Percentiles rank a stretch among this genome's conserved stretches.
phyloP scores from a whole-genome alignment of 805 yeast genomes.

The Ogataea naganishii region DNA sequence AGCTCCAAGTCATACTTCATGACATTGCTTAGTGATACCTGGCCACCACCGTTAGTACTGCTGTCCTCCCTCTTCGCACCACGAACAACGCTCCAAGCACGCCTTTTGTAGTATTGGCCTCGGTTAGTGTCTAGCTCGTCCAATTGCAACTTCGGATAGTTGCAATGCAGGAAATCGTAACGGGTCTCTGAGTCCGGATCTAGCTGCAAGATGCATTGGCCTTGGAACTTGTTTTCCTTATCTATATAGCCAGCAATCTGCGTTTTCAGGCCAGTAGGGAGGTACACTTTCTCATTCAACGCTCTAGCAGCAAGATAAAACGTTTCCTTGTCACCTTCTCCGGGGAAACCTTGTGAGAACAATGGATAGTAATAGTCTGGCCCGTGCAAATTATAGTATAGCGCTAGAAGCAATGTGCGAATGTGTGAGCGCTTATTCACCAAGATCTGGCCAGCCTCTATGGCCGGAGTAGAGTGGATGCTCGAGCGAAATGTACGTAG shows the following conservation, averaged over 20 bases:
- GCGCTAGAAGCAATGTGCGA: constrained; percentile 46
- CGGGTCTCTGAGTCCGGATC: constrained; percentile 17
- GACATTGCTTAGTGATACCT: constrained; percentile 1
- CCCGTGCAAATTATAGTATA: constrained; percentile 60
- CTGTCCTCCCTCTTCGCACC: constrained; percentile 21
- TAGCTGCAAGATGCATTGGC: constrained; percentile 22
- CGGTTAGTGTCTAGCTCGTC: not conserved
- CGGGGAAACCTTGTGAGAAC: constrained; percentile 64
- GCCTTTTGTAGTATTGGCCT: constrained; percentile 5
- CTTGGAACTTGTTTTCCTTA: constrained; percentile 14
- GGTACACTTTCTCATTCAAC: constrained; percentile 16
- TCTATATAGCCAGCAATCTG: constrained; percentile 22
- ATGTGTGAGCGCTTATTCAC: constrained; percentile 53
- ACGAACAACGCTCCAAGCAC: constrained; percentile 20
- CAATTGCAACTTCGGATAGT: constrained; percentile 19
- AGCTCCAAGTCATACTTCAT: constrained; percentile 16
- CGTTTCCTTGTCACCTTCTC: constrained; percentile 78
- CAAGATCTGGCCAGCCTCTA: constrained; percentile 65
- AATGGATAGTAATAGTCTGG: constrained; percentile 60
- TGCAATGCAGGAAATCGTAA: constrained; percentile 21
- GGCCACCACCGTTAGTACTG: constrained; percentile 15
- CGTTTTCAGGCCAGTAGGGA: constrained; percentile 20
- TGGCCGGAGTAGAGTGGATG: constrained; percentile 41
- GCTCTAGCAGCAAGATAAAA: constrained; percentile 60
- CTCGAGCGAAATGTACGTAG: constrained; percentile 23